Conservation (phyloP, 2,329 filamentous ascomycete genomes). For the Stemphylium vesicarium region DNA sequence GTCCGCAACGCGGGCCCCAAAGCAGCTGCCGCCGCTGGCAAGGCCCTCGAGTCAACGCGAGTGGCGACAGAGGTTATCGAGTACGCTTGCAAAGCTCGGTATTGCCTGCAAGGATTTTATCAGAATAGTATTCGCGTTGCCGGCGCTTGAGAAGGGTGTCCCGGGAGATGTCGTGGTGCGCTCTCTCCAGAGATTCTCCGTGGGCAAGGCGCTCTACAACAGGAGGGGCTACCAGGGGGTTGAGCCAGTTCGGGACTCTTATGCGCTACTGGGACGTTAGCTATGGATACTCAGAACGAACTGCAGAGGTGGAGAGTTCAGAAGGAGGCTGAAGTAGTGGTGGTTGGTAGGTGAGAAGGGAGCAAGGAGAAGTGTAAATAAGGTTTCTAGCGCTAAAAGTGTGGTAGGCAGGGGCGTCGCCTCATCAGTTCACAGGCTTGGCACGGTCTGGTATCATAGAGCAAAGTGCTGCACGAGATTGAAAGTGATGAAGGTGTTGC, state of each 20-base stretch:
- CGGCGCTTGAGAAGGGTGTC: not conserved
- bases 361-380: constrained; percentile 21
- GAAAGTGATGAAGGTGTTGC: not conserved
- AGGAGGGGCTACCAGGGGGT: not conserved
- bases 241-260: not conserved
- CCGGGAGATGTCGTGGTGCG: not conserved
- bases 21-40: not conserved
- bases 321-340: constrained; percentile 1
- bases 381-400: constrained; percentile 22
- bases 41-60: not conserved
- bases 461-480: not conserved
- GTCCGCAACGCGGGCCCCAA: not conserved
- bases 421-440: constrained; percentile 15
- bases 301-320: not conserved
- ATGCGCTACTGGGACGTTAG: not conserved
- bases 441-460: constrained; percentile 5
- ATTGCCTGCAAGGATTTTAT: not conserved
- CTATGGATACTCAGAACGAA: not conserved
- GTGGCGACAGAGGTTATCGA: not conserved
- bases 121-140: not conserved
- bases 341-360: not conserved
- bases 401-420: constrained; percentile 6
- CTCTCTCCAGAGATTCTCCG: not conserved
- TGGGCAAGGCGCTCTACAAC: not conserved
- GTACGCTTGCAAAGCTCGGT: not conserved